Evolutionary conservation across 371 early-diverging fungal species (phyloP).

Genomic region (Zychaea mexicana): DNA sequence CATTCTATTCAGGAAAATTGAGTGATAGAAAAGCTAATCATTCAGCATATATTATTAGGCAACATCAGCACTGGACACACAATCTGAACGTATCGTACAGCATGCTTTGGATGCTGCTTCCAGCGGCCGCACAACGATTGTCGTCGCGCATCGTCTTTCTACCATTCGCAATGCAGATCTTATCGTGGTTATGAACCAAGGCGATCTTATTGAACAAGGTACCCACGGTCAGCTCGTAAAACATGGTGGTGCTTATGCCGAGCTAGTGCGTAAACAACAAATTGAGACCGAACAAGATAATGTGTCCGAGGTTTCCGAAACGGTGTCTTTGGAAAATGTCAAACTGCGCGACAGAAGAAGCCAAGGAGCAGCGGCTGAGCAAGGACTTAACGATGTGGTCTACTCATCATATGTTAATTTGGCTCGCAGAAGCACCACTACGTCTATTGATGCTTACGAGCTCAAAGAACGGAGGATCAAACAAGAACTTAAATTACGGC

Average conservation of each 20-base stretch:
- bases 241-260: constrained; percentile 55
- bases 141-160: constrained; percentile 90
- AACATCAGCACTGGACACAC: constrained; percentile 78
- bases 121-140: constrained; percentile 83
- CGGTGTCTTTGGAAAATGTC: too few relatives aligned
- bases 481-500: constrained; percentile 32
- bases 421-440: too few relatives aligned
- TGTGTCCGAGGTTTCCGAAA: too few relatives aligned
- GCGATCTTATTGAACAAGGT: constrained; percentile 73
- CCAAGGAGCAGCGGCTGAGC: constrained; percentile 48
- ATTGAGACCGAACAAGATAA: constrained; percentile 22
- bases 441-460: constrained; percentile 29
- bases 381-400: too few relatives aligned
- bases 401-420: too few relatives aligned
- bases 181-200: constrained; percentile 81
- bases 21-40: constrained; percentile 16
- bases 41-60: constrained; percentile 38
- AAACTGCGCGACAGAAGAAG: constrained; percentile 8
- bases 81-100: constrained; percentile 83
- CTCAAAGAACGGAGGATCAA: constrained; percentile 36
- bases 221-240: constrained; percentile 67
- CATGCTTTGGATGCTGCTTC: constrained; percentile 79
- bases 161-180: constrained; percentile 82
- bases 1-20: too few relatives aligned
- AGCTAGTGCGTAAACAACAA: constrained; percentile 61